Percentiles rank a stretch among this genome's conserved stretches.
phyloP scores from a whole-genome alignment of 1,284 basidiomycete genomes.

The Gymnopus androsaceus region DNA sequence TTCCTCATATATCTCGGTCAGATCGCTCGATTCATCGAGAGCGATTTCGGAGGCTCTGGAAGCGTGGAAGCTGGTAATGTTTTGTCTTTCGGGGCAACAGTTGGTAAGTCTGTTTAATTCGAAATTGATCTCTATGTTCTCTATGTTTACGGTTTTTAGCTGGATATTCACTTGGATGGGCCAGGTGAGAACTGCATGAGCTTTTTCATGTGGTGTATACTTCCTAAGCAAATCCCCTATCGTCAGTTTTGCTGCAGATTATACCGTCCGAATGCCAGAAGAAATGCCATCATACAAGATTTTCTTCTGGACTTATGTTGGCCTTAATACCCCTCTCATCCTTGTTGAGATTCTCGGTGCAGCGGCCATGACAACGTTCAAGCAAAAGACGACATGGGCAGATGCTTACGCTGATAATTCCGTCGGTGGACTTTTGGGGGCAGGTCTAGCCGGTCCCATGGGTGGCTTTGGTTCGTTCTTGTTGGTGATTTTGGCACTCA shows the following conservation, averaged over 20 bases:
- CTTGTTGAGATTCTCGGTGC: slow-evolving; percentile 29
- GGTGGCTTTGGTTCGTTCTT: slow-evolving; percentile 86
- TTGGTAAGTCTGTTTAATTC: not conserved
- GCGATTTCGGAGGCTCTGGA: slow-evolving; percentile 3
- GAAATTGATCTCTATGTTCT: not conserved
- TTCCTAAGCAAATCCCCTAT: not conserved
- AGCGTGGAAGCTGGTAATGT: slow-evolving; percentile 7
- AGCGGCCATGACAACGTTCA: slow-evolving; percentile 27
- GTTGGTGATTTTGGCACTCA: slow-evolving; percentile 78
- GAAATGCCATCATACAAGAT: slow-evolving; percentile 40
- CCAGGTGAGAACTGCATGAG: not conserved
- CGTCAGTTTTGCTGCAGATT: slow-evolving; percentile 40
- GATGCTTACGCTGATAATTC: slow-evolving; percentile 59
- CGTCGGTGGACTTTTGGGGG: slow-evolving; percentile 73
- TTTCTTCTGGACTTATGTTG: slow-evolving; percentile 75
- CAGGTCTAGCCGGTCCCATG: slow-evolving; percentile 67
- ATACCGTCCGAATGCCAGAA: slow-evolving; percentile 9
- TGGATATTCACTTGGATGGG: slow-evolving; percentile 8
- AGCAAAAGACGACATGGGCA: not conserved
- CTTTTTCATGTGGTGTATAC: too few species aligned
- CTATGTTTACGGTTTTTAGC: not conserved
- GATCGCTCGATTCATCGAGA: slow-evolving; percentile 4
- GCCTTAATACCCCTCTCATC: slow-evolving; percentile 55
- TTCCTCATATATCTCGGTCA: slow-evolving; percentile 9
- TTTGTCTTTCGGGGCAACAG: slow-evolving; percentile 6